These are phyloP conservation scores for Rhizophagus sp. DNA, from an alignment of 192 early-diverging fungal species.

Conservation along the genomic window DNA sequence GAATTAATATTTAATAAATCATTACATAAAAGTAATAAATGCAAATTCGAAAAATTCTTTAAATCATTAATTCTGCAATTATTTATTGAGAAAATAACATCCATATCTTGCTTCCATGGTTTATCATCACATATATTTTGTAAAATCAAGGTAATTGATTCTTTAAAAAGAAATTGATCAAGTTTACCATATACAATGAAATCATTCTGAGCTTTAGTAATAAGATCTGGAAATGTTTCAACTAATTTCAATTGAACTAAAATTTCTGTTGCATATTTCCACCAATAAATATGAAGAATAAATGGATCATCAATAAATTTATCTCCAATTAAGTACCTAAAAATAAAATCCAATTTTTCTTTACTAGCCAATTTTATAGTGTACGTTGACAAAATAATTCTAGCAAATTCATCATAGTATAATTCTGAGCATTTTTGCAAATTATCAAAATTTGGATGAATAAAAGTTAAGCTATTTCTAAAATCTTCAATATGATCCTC, in stretches of 20 bases:
- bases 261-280: background rate
- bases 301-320: background rate
- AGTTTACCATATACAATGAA: background rate
- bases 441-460: background rate
- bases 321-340: background rate
- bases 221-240: background rate
- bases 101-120: background rate
- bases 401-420: background rate
- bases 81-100: background rate
- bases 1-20: background rate
- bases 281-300: background rate
- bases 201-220: background rate
- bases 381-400: background rate
- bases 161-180: background rate
- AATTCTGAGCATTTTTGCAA: background rate
- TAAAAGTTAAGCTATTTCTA: background rate
- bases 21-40: background rate
- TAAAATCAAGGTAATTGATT: background rate
- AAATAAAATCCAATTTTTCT: background rate
- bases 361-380: background rate
- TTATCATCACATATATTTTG: background rate
- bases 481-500: background rate
- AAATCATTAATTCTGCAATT: background rate
- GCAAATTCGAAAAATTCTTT: background rate
- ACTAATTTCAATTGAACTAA: background rate